phyloP scores from a whole-genome alignment of 192 early-diverging fungal genomes.

The Spinellus fusiger region DNA sequence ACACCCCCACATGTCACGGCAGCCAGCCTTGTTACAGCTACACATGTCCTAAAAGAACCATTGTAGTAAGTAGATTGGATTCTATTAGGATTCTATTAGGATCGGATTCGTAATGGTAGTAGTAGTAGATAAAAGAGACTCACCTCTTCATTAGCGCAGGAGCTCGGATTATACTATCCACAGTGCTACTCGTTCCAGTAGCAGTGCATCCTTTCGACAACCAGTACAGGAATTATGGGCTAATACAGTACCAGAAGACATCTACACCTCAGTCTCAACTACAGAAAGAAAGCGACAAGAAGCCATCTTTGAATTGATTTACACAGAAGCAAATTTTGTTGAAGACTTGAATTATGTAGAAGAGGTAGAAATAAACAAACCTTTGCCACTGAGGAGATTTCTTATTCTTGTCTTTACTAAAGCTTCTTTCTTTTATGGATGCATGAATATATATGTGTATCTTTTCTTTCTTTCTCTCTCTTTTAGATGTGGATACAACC shows the following conservation, averaged over 20 bases:
- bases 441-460: not conserved
- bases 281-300: constrained; percentile 76
- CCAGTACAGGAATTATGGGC: constrained; percentile 78
- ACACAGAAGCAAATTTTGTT: constrained; percentile 76
- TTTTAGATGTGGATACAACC: constrained; percentile 60
- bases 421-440: constrained; percentile 1
- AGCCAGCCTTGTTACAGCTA: constrained; percentile 85
- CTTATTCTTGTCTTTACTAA: not conserved
- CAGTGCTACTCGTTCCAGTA: not conserved
- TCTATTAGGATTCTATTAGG: not conserved
- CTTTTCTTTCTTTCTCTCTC: not conserved
- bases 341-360: constrained; percentile 65
- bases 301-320: constrained; percentile 75
- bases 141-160: constrained; percentile 2
- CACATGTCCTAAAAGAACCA: constrained; percentile 72
- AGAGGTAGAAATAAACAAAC: constrained; percentile 39
- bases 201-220: not conserved
- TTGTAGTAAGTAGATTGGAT: constrained; percentile 40
- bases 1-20: constrained; percentile 83
- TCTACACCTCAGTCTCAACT: constrained; percentile 60
- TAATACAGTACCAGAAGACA: constrained; percentile 67
- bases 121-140: too few species aligned
- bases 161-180: constrained; percentile 41
- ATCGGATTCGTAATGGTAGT: too few species aligned
- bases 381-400: constrained; percentile 4